phyloP scores from a whole-genome alignment of 106 monocot genomes.

The Triglochin maritima region DNA sequence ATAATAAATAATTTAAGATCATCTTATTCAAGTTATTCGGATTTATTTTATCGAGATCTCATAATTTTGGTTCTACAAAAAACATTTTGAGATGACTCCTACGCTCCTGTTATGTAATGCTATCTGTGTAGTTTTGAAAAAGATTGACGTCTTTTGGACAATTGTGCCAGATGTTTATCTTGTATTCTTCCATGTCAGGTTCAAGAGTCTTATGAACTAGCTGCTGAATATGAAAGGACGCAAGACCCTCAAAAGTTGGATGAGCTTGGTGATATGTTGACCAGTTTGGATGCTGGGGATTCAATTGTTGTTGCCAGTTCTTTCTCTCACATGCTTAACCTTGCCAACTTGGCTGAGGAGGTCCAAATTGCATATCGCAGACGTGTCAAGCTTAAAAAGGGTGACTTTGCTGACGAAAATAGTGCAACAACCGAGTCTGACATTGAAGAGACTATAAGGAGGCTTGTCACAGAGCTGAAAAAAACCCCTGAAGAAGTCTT shows the following conservation, averaged over 20 bases:
- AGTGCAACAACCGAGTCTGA: conserved; percentile 54
- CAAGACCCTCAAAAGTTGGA: conserved; percentile 43
- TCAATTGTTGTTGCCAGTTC: conserved; percentile 67
- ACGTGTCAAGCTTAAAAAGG: conserved; percentile 70
- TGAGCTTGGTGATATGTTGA: conserved; percentile 63
- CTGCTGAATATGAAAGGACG: conserved; percentile 53
- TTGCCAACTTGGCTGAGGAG: conserved; percentile 92
- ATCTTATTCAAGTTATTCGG: no score
- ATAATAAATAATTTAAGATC: no score
- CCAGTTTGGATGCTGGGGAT: conserved; percentile 65
- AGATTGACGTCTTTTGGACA: no score
- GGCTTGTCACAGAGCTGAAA: conserved; percentile 50
- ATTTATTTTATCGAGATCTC: no score
- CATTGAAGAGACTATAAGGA: conserved; percentile 59
- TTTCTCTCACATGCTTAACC: conserved; percentile 94
- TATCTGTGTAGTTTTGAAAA: no score
- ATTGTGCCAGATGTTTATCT: not conserved
- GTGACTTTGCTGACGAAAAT: conserved; percentile 68
- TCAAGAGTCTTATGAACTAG: conserved; percentile 73
- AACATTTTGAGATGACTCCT: no score
- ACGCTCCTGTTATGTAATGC: no score
- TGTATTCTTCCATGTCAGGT: conserved; percentile 30
- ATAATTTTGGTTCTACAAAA: no score
- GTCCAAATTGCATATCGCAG: conserved; percentile 84
- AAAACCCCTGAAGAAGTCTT: conserved; percentile 65